phyloP scores from a whole-genome alignment of 192 early-diverging fungal genomes.

The Powellomyces hirtus region DNA sequence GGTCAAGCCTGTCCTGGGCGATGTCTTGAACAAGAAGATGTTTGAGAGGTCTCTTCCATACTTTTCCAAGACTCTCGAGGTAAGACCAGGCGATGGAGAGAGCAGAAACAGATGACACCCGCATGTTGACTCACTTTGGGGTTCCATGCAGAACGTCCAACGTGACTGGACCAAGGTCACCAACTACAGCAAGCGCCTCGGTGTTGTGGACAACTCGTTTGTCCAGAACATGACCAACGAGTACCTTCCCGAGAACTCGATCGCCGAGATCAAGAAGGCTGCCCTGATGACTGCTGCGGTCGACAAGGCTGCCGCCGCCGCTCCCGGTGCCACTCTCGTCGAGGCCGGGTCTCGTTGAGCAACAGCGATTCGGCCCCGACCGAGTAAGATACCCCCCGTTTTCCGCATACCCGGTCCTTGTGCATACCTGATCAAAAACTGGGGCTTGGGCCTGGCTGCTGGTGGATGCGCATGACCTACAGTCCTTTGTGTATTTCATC shows the following conservation, averaged over 20 bases:
- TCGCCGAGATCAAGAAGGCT: neutral
- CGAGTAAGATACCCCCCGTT: too few species aligned
- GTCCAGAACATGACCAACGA: constrained; percentile 64
- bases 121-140: neutral
- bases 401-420: too few species aligned
- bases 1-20: constrained; percentile 58
- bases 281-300: neutral
- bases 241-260: constrained; percentile 33
- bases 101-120: too few species aligned
- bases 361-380: neutral
- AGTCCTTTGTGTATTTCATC: too few species aligned
- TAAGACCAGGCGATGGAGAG: neutral
- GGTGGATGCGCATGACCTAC: too few species aligned
- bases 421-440: too few species aligned
- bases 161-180: constrained; percentile 69
- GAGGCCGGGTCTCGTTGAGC: neutral
- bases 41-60: constrained; percentile 60
- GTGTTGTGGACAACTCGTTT: constrained; percentile 52
- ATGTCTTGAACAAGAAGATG: constrained; percentile 55
- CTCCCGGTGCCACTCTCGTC: neutral
- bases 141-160: constrained; percentile 47
- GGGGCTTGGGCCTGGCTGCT: too few species aligned
- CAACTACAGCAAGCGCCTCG: constrained; percentile 57
- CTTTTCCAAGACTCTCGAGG: constrained; percentile 46
- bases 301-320: neutral